Evolutionary conservation across 2,329 filamentous ascomycete genomes (phyloP), one percentile per base, ranked within the genome.

Genomic region (Amesomyces nigricolor): DNA sequence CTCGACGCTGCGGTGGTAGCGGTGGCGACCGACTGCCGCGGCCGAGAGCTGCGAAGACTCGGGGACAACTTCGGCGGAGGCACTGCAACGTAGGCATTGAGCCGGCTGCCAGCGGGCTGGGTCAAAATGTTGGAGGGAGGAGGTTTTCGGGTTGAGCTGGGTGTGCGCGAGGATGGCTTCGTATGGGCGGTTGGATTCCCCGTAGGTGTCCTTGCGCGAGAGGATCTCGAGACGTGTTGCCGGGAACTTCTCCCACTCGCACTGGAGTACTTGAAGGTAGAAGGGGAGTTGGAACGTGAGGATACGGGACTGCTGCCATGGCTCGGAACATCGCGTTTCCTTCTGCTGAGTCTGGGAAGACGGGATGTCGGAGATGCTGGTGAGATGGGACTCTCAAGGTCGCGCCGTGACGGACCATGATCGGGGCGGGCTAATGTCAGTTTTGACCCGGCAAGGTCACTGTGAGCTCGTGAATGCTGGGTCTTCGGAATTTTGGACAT

Each of bases 11-110:
- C 77, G n/a, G 87, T 87, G 2, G 81, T 81, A n/a, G 87, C 87
- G 53, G 82, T 77, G 9, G 88, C 89, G 19, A 95, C 85, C 8
- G 88, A 86, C 65, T 89, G 86, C 50, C 89, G 79, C n/a, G 89
- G 88, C 42, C 89, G 79, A 42, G 89, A 94, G 66, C 88, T 94
- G 66, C 90, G 82, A 47, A 95, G 73, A 9, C 86, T 83, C 3
- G 90, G 89, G 1, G 91, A 95, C 35, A 86, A 78, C 66, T 88
- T 89, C 0, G 88, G 82, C 16, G 78, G 77, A 43, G 88, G 82
- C 35, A 82, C 76, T 55, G 86, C 81, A 61, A 94, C 88, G 67
- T 88, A 89, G 39, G 88, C 88, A 63, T 87, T 85, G 11, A 94
- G 76, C 49, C 82, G 78, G 63, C 77, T 83, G 63, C 76, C 22